These are phyloP conservation scores for Mitragyna speciosa DNA, from an alignment of 257 asterid species.

Conservation along the genomic window DNA sequence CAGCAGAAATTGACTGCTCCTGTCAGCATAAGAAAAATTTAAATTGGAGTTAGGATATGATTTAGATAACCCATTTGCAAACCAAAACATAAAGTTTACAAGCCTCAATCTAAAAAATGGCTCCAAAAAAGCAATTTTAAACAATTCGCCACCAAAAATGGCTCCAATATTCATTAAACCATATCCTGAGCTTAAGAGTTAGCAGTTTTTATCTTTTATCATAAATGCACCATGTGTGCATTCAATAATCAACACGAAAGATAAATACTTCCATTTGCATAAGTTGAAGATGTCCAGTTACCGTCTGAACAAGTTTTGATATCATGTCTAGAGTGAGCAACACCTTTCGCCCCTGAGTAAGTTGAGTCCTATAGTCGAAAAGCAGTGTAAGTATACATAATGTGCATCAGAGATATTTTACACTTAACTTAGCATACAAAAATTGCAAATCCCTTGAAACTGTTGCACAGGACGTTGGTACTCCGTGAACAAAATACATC, in stretches of 20 bases:
- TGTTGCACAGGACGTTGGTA: neutral
- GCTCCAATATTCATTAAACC: neutral
- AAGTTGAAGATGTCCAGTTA: slow-evolving; percentile 34
- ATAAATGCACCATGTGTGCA: neutral
- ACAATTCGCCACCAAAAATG: neutral
- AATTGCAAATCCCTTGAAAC: neutral
- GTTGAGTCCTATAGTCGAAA: slow-evolving; percentile 66
- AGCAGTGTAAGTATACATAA: slow-evolving; percentile 22
- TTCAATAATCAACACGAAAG: neutral
- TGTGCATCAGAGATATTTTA: neutral
- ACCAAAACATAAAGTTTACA: neutral
- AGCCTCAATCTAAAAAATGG: neutral
- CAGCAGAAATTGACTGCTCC: slow-evolving; percentile 95
- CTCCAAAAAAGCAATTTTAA: neutral
- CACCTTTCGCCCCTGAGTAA: slow-evolving; percentile 95
- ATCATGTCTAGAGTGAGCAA: slow-evolving; percentile 84
- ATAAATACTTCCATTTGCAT: neutral
- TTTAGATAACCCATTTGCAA: neutral
- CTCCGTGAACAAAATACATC: neutral
- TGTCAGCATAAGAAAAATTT: slow-evolving; percentile 34
- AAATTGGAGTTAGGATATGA: neutral
- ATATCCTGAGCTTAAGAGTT: neutral
- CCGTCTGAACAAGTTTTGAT: slow-evolving; percentile 73
- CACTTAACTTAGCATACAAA: neutral
- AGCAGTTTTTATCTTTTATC: neutral